These are phyloP conservation scores for Forsythia viridissima DNA, from an alignment of 257 asterid species.

Conservation along the genomic window DNA sequence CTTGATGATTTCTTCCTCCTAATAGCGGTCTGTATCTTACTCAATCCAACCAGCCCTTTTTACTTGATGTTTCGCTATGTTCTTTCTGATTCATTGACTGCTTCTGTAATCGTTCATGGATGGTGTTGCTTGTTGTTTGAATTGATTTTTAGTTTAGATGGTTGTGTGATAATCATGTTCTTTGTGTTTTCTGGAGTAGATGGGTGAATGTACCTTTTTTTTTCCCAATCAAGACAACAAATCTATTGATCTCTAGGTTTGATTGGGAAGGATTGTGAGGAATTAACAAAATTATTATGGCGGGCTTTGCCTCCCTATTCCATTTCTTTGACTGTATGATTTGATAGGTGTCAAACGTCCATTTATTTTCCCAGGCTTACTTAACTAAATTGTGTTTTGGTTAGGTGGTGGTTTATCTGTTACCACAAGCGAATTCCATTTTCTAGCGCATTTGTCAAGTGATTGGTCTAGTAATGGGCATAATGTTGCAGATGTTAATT, in stretches of 20 bases:
- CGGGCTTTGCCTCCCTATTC: background rate
- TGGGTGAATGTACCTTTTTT: constrained; percentile 29
- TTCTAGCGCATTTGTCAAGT: background rate
- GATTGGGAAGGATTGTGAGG: background rate
- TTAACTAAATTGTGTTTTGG: background rate
- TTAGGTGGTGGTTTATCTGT: constrained; percentile 3
- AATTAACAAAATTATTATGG: background rate
- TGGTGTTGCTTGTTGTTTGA: constrained; percentile 3
- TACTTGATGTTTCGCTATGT: background rate
- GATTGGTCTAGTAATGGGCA: background rate
- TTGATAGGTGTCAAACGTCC: background rate
- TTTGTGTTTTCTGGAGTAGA: background rate
- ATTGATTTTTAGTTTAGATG: constrained; percentile 9
- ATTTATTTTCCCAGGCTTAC: background rate
- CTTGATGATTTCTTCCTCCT: constrained; percentile 1
- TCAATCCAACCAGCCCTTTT: constrained; percentile 7
- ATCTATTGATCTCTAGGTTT: background rate
- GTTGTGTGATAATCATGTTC: background rate
- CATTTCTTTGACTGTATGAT: background rate
- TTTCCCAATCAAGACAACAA: background rate
- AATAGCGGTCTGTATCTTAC: constrained; percentile 9
- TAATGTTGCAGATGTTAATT: background rate
- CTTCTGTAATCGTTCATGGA: background rate
- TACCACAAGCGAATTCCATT: background rate
- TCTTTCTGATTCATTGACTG: background rate